Conservation (phyloP, 2,329 filamentous ascomycete species). For the Samsoniella hepiali region DNA sequence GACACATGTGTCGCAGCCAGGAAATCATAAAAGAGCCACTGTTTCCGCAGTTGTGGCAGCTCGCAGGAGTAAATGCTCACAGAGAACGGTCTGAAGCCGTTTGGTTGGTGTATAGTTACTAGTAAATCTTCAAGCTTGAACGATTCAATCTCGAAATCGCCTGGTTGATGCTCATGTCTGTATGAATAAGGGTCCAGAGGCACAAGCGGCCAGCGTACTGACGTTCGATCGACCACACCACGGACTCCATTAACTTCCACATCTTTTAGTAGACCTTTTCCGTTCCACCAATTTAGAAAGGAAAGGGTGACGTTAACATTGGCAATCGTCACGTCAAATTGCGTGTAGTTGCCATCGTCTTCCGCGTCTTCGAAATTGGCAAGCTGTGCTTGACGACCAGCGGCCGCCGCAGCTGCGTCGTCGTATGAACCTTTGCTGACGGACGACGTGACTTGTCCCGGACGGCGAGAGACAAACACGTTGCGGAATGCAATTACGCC, state of each 20-base stretch:
- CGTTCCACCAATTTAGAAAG: constrained; percentile 99
- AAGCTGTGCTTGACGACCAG: constrained; percentile 53
- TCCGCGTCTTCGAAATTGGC: constrained; percentile 52
- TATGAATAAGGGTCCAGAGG: constrained; percentile 80
- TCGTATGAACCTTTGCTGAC: constrained; percentile 91
- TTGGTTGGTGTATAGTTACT: constrained; percentile 86
- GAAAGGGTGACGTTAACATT: constrained; percentile 95
- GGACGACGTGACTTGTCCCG: constrained; percentile 74
- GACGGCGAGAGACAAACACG: constrained; percentile 89
- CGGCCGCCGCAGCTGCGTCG: constrained; percentile 81
- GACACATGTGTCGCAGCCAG: constrained; percentile 94
- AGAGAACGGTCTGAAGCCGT: constrained; percentile 87
- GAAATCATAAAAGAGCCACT: constrained; percentile 98
- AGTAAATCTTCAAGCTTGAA: constrained; percentile 95
- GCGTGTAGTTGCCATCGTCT: constrained; percentile 95
- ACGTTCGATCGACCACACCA: constrained; percentile 87
- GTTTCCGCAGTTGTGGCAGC: constrained; percentile 85
- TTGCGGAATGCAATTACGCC: constrained; percentile 96
- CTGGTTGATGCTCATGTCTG: constrained; percentile 80
- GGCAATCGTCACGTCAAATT: constrained; percentile 92
- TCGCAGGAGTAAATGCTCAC: constrained; percentile 96
- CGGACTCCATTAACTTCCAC: constrained; percentile 93
- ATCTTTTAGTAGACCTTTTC: constrained; percentile 84
- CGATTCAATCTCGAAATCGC: constrained; percentile 94
- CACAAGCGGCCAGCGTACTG: constrained; percentile 64